Conservation (phyloP, 495 filamentous ascomycete species). For the Talaromyces trachyspermus region DNA sequence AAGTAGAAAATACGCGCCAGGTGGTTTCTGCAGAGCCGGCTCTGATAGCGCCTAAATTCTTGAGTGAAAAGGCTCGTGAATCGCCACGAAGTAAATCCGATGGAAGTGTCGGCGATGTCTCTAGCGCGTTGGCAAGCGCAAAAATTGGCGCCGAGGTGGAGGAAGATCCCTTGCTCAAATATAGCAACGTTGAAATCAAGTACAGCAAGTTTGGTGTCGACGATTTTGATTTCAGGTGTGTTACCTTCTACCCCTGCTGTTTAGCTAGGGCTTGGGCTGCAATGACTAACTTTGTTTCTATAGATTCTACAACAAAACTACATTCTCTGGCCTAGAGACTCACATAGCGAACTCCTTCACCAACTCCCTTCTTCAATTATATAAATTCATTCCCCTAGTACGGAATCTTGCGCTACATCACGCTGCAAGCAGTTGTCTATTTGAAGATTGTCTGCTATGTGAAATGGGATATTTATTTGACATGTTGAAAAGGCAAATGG, state of each 20-base stretch:
- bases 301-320: slow-evolving; percentile 88
- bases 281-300: slow-evolving; percentile 8
- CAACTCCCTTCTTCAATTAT: slow-evolving; percentile 85
- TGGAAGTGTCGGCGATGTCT: slow-evolving; percentile 52
- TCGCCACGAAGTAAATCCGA: slow-evolving; percentile 46
- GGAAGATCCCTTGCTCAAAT: slow-evolving; percentile 73
- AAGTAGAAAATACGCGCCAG: slow-evolving; percentile 70
- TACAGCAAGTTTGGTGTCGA: slow-evolving; percentile 96
- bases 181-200: slow-evolving; percentile 88
- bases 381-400: slow-evolving; percentile 80
- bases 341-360: slow-evolving; percentile 95
- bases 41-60: slow-evolving; percentile 70
- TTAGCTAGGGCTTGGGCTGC: not conserved
- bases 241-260: slow-evolving; percentile 2
- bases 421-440: slow-evolving; percentile 71
- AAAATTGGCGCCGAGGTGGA: slow-evolving; percentile 55
- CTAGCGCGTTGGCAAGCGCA: slow-evolving; percentile 51
- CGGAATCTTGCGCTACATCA: slow-evolving; percentile 90
- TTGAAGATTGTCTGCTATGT: slow-evolving; percentile 80
- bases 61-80: slow-evolving; percentile 84
- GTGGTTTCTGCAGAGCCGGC: slow-evolving; percentile 42
- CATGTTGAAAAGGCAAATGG: slow-evolving; percentile 96
- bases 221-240: slow-evolving; percentile 93
- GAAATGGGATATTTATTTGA: slow-evolving; percentile 95
- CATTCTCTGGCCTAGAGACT: slow-evolving; percentile 85